Base-by-base conservation (phyloP, 352 stramenopile species). In the Phytophthora citricola region DNA sequence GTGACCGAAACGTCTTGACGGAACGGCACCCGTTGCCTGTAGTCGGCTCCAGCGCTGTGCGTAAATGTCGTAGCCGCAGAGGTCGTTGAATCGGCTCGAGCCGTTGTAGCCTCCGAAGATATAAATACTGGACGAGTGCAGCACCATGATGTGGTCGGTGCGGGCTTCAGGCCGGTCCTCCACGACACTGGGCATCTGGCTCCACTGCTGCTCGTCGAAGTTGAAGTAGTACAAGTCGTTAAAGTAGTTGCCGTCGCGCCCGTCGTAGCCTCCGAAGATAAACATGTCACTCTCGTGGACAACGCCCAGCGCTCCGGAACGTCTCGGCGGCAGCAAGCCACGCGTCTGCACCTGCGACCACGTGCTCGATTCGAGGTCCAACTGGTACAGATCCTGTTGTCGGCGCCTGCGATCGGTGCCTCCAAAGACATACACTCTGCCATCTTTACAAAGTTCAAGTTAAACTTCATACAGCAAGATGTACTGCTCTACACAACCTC, bases 21-120 rank as follows among this genome's bases (percentile, higher is more conserved):
- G 89, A 11, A 89, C 54, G 2, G 66, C 56, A 0, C 87, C 85
- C 15, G 56, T 39, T 3, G 81, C 68, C 45, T 89, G 74, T 14
- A 93, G 39, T 38, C 73, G 75, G 15, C 52, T 73, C 85, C 86
- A 93, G 34, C 73, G 58, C 53, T 90, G 86, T 29, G 72, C 64
- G 1, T 67, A 31, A 26, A 95, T 78, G 34, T 89, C 75, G 47
- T 93, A 94, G 14, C 81, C 81, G 53, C 82, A 94, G 41, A 94
- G 73, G 66, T 96, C 87, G 58, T 94, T 94, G 61, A 94, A 95
- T 11, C 89, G 79, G 43, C 66, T 88, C 6, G 80, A 86, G 1
- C 87, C 87, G 36, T 96, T 94, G 74, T 94, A 96, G n/a, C 89
- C 89, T 32, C 89, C 89, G 66, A 96, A 96, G 22, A 96, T 83